phyloP scores from a whole-genome alignment of 2,329 filamentous ascomycete species.

The Tolypocladium sp. region DNA sequence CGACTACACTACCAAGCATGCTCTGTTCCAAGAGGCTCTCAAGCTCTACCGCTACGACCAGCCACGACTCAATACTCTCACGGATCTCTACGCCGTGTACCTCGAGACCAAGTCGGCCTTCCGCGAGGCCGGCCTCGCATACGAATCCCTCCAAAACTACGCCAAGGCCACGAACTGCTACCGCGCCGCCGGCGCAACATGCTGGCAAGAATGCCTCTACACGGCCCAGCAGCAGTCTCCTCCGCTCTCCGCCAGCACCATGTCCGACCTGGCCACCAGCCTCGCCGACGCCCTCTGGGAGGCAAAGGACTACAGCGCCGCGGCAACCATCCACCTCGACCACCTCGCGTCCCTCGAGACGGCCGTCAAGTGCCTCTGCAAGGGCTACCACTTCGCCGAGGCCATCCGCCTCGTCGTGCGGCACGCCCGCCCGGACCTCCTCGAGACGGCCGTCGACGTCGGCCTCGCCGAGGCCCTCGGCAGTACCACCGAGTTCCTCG shows the following conservation, averaged over 20 bases:
- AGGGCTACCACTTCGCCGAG: conserved; percentile 77
- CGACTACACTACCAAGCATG: conserved; percentile 68
- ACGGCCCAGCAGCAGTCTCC: conserved; percentile 60
- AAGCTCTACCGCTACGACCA: conserved; percentile 76
- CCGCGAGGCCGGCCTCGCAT: conserved; percentile 81
- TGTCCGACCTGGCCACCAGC: conserved; percentile 59
- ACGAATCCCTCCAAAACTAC: conserved; percentile 76
- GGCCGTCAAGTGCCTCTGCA: conserved; percentile 73
- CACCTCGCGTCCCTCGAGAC: conserved; percentile 65
- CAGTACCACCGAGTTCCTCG: conserved; percentile 79
- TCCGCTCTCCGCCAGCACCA: conserved; percentile 48
- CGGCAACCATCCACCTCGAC: conserved; percentile 72
- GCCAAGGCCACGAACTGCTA: conserved; percentile 72
- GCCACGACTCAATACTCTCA: conserved; percentile 57
- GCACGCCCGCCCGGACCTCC: conserved; percentile 49
- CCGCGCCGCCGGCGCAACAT: conserved; percentile 61
- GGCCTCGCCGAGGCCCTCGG: conserved; percentile 75
- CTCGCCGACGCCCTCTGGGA: conserved; percentile 76
- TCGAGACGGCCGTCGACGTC: conserved; percentile 62
- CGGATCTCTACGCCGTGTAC: conserved; percentile 68
- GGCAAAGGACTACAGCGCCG: conserved; percentile 72
- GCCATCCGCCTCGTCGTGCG: conserved; percentile 71
- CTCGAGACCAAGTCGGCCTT: conserved; percentile 68
- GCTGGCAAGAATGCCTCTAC: conserved; percentile 88
- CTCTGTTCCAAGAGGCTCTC: conserved; percentile 69